A percentile compares a stretch with the other conserved stretches of the same genome.
phyloP scores from a whole-genome alignment of 805 yeast genomes.

The Saccharomycopsis fibuligera region DNA sequence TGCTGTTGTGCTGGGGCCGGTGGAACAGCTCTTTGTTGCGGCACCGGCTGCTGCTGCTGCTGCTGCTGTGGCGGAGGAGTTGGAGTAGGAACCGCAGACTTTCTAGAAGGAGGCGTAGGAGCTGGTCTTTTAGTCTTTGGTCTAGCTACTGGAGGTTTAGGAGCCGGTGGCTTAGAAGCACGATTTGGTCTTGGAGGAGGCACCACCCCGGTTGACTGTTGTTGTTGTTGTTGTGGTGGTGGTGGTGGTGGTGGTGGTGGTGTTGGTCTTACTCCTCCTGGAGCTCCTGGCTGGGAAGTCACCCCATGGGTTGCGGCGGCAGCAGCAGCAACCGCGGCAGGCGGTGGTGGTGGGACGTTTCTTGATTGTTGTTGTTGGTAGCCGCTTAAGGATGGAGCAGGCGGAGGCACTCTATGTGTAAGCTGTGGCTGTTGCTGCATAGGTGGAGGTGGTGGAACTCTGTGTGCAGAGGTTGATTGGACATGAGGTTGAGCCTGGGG shows the following conservation, averaged over 20 bases:
- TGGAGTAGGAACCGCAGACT: neutral
- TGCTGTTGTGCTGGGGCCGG: slow-evolving; percentile 6
- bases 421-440: slow-evolving; percentile 22
- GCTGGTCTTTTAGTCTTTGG: slow-evolving; percentile 29
- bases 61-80: neutral
- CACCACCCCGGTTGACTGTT: too few species aligned
- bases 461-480: slow-evolving; percentile 22
- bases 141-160: slow-evolving; percentile 24
- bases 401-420: neutral
- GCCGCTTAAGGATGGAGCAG: neutral
- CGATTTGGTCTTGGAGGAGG: slow-evolving; percentile 19
- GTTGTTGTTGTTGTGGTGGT: neutral
- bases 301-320: too few species aligned
- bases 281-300: too few species aligned
- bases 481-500: slow-evolving; percentile 20
- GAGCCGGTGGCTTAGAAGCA: slow-evolving; percentile 24
- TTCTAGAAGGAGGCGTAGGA: slow-evolving; percentile 30
- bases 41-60: slow-evolving; percentile 25
- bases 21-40: too few species aligned
- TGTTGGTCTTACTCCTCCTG: slow-evolving; percentile 22
- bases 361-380: neutral
- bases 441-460: slow-evolving; percentile 25
- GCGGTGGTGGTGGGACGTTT: neutral
- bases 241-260: neutral
- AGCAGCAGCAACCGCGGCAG: too few species aligned